phyloP scores from a whole-genome alignment of 2,329 filamentous ascomycete genomes.

The Tympanopsis confertula region DNA sequence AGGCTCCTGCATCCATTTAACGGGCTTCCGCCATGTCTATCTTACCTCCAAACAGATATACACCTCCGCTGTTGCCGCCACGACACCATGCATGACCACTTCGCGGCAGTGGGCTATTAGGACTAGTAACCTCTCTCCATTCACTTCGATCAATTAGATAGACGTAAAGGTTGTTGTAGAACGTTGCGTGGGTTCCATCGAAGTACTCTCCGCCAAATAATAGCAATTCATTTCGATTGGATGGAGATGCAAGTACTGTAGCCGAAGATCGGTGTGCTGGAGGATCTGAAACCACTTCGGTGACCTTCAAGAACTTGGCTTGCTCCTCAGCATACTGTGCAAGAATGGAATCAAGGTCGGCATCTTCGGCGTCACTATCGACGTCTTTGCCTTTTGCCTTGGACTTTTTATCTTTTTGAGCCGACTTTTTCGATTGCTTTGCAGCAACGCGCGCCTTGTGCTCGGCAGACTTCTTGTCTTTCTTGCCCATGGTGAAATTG shows the following conservation, averaged over 20 bases:
- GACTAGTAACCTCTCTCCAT: conserved; percentile 82
- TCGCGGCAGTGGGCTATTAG: conserved; percentile 80
- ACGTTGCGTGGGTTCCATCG: conserved; percentile 74
- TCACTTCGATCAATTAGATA: conserved; percentile 74
- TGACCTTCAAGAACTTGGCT: conserved; percentile 87
- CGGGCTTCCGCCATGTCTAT: background rate
- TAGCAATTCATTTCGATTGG: conserved; percentile 77
- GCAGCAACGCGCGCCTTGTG: conserved; percentile 34
- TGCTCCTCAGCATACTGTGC: conserved; percentile 88
- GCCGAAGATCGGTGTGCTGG: conserved; percentile 71
- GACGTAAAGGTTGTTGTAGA: conserved; percentile 56
- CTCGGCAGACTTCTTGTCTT: conserved; percentile 1
- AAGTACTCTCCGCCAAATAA: conserved; percentile 93
- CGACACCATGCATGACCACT: conserved; percentile 92
- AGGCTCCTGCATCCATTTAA: conserved; percentile 40
- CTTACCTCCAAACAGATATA: background rate
- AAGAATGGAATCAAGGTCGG: conserved; percentile 84
- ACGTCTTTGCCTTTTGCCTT: conserved; percentile 63
- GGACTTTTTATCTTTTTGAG: conserved; percentile 57
- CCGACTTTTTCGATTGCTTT: conserved; percentile 76
- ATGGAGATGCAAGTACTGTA: conserved; percentile 73
- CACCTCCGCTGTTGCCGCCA: conserved; percentile 50
- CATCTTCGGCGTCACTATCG: conserved; percentile 82
- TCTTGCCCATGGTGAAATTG: background rate
- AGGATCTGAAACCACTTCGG: conserved; percentile 62